Evolutionary conservation across 441 rosid species (phyloP).

Genomic region (Cnidoscolus chayamansa): DNA sequence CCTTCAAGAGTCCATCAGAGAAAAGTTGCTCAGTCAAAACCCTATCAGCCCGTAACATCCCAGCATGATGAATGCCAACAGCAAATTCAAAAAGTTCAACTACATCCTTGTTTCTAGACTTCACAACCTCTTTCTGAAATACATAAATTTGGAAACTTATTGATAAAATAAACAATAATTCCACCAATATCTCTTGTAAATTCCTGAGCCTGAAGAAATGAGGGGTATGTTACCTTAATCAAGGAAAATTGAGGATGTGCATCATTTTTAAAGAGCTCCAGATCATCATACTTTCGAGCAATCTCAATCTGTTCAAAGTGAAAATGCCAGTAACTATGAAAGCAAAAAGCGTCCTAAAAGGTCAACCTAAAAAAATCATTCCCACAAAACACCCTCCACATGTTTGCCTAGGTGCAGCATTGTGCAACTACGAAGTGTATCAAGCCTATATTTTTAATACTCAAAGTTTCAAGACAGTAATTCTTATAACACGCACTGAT

Average conservation of each 20-base stretch:
- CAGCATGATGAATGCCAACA: slow-evolving; percentile 96
- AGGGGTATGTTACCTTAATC: slow-evolving; percentile 50
- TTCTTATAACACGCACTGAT: neutral
- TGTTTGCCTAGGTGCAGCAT: neutral
- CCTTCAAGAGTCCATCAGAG: slow-evolving; percentile 92
- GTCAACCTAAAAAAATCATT: too few species aligned
- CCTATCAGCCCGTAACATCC: slow-evolving; percentile 95
- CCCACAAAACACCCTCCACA: neutral
- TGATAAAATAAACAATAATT: slow-evolving; percentile 11
- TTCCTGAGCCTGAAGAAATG: neutral
- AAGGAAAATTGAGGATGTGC: slow-evolving; percentile 67
- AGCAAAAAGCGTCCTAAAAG: slow-evolving; percentile 15
- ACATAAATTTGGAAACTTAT: slow-evolving; percentile 24
- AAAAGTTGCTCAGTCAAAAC: slow-evolving; percentile 92
- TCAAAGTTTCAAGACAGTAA: neutral
- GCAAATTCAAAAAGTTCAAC: slow-evolving; percentile 74
- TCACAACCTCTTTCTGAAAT: slow-evolving; percentile 78
- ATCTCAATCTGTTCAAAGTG: slow-evolving; percentile 70
- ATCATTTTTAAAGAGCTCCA: slow-evolving; percentile 64
- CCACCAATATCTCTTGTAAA: neutral
- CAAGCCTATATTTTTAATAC: neutral
- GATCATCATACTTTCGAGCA: slow-evolving; percentile 59
- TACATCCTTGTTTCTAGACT: slow-evolving; percentile 96
- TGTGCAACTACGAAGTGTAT: neutral
- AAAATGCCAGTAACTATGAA: neutral